Base-by-base conservation (phyloP, 148 eudicot genomes). In the Chenopodium suecicum region DNA sequence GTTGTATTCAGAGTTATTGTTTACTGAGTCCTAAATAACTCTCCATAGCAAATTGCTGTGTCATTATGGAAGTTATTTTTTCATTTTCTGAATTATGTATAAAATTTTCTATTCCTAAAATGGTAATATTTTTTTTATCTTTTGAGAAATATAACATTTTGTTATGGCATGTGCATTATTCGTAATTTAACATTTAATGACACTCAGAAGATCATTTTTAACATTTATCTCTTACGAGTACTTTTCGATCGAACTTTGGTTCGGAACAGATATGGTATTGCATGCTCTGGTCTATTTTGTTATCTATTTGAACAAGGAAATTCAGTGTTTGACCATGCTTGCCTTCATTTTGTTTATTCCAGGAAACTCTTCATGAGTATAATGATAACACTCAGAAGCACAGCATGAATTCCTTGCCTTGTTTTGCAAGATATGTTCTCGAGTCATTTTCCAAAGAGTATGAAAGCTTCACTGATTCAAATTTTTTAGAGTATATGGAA, bases 361-460 rank as follows among this genome's bases (percentile, higher is more conserved):
- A 85, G 84, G 79, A 82, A 62, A 69, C 58, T 75, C 37, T 48
- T 19, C 5, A 10, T 48, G 23, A 74, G 9, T n/a, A 16, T 34
- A 32, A 9, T 64, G 32, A 9, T 16, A 34, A 71, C 64, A 76
- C 50, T 62, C 54, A 60, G 46, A 31, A 77, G 80, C 47, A 47
- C 64, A 34, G 69, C 56, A 44, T 29, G 81, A 80, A 23, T 44
- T 78, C 63, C 65, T 78, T 63, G 68, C 86, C 86, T 72, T 79
- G 83, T 78, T 58, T 62, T 25, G 86, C 84, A 72, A 82, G 71
- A 86, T 93, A 83, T 82, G 84, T 88, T 72, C 25, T 94, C 16
- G 85, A 87, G 46, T 29, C 84, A 20, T 93, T 86, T 76, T 92
- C 91, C 82, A 80, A 79, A 73, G 84, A 88, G 62, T 79, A 91